A percentile compares a stretch with the other conserved stretches of the same genome.
phyloP scores from a whole-genome alignment of 2,329 filamentous ascomycete genomes.

The Shiraia sp. region DNA sequence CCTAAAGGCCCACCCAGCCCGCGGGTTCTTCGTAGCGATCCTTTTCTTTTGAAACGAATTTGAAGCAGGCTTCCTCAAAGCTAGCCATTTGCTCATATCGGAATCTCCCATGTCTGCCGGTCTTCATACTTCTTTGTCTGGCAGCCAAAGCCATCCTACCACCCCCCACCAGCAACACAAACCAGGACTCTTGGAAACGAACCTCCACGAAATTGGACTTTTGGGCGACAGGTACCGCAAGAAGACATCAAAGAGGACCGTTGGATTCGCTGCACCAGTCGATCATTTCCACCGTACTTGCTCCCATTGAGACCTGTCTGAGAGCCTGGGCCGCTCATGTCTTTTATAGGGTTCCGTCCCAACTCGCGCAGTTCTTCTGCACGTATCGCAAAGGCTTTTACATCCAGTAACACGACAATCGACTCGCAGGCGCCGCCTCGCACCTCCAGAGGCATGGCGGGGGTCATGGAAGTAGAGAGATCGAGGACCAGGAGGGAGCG shows the following conservation, averaged over 20 bases:
- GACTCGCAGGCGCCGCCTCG: slow-evolving; percentile 35
- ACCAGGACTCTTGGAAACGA: slow-evolving; percentile 33
- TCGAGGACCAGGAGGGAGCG: slow-evolving; percentile 81
- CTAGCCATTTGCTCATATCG: slow-evolving; percentile 32
- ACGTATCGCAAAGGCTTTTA: slow-evolving; percentile 21
- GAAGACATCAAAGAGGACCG: slow-evolving; percentile 34
- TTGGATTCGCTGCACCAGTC: slow-evolving; percentile 39
- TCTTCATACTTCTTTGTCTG: slow-evolving; percentile 38
- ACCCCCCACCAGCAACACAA: slow-evolving; percentile 24
- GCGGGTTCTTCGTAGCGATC: slow-evolving; percentile 25
- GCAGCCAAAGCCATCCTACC: slow-evolving; percentile 24
- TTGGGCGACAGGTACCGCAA: slow-evolving; percentile 25
- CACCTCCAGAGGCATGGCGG: slow-evolving; percentile 57
- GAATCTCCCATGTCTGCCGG: slow-evolving; percentile 43
- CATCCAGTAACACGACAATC: slow-evolving; percentile 30
- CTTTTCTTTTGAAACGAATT: slow-evolving; percentile 45
- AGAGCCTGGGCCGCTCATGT: slow-evolving; percentile 46
- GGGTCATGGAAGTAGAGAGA: slow-evolving; percentile 74
- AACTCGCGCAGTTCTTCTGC: slow-evolving; percentile 39
- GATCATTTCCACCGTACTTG: slow-evolving; percentile 37
- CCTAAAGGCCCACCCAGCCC: slow-evolving; percentile 31
- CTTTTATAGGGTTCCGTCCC: slow-evolving; percentile 46
- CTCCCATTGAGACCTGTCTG: slow-evolving; percentile 38
- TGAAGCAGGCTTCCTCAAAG: slow-evolving; percentile 42
- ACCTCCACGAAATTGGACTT: slow-evolving; percentile 40